Percentiles rank a stretch among this genome's conserved stretches.
Conservation (phyloP, 1,284 basidiomycete genomes). For the Apiotrichum siamense region DNA sequence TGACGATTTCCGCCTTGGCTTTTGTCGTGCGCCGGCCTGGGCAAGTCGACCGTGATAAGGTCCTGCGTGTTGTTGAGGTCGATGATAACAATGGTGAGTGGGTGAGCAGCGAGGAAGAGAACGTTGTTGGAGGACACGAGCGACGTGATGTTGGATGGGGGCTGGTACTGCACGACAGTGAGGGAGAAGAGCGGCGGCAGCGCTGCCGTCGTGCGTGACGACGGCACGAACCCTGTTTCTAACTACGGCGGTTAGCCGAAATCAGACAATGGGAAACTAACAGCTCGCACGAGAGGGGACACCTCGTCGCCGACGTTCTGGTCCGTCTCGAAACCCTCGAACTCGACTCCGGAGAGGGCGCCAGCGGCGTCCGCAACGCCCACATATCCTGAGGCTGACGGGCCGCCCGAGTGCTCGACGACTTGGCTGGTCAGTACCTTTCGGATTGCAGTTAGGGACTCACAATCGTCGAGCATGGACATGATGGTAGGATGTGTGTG, state of each 20-base stretch:
- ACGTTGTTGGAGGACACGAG: slow-evolving; percentile 79
- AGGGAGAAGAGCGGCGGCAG: slow-evolving; percentile 71
- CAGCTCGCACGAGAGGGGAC: slow-evolving; percentile 28
- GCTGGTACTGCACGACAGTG: slow-evolving; percentile 78
- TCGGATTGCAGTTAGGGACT: slow-evolving; percentile 38
- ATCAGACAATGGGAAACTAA: slow-evolving; percentile 11
- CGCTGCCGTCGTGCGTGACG: slow-evolving; percentile 29
- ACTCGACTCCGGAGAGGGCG: slow-evolving; percentile 60
- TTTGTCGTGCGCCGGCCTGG: slow-evolving; percentile 52
- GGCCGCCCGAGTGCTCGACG: slow-evolving; percentile 68
- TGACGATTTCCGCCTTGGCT: slow-evolving; percentile 37
- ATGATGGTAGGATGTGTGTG: slow-evolving; percentile 9
- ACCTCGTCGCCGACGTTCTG: slow-evolving; percentile 27
- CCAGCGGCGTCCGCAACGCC: not conserved
- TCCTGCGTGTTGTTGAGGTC: slow-evolving; percentile 76
- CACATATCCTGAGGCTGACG: slow-evolving; percentile 39
- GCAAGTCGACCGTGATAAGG: slow-evolving; percentile 68
- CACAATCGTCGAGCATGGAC: slow-evolving; percentile 79
- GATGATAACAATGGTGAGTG: slow-evolving; percentile 72
- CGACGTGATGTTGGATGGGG: slow-evolving; percentile 70
- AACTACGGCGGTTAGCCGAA: slow-evolving; percentile 32
- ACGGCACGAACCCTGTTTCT: slow-evolving; percentile 48
- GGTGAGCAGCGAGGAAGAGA: slow-evolving; percentile 73
- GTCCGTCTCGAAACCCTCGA: slow-evolving; percentile 78
- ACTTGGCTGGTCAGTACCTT: slow-evolving; percentile 51